Evolutionary conservation across 2,329 filamentous ascomycete genomes (phyloP).

Genomic region (Onygena corvina): DNA sequence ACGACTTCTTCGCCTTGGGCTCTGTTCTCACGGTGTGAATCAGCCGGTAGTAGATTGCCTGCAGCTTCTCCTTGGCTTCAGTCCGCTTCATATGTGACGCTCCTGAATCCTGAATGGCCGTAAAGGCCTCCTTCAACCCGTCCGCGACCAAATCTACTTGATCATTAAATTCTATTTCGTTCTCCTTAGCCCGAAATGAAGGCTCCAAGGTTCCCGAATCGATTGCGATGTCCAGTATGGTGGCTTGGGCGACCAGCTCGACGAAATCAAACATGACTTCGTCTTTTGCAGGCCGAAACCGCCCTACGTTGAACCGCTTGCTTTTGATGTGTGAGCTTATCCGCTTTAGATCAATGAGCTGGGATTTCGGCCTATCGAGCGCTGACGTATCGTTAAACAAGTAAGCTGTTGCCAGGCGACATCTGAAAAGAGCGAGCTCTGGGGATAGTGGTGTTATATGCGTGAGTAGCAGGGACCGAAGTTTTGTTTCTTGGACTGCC

Average conservation of each 20-base stretch:
- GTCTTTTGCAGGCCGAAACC: slow-evolving; percentile 13
- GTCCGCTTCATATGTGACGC: slow-evolving; percentile 60
- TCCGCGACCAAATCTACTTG: slow-evolving; percentile 55
- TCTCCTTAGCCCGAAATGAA: slow-evolving; percentile 22
- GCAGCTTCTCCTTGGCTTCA: slow-evolving; percentile 63
- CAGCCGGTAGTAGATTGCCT: slow-evolving; percentile 63
- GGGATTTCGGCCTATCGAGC: slow-evolving; percentile 20
- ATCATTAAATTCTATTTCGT: slow-evolving; percentile 50
- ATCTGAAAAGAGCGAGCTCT: slow-evolving; percentile 30
- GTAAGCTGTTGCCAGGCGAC: slow-evolving; percentile 30
- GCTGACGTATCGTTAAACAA: slow-evolving; percentile 22
- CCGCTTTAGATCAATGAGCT: slow-evolving; percentile 23
- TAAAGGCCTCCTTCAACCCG: slow-evolving; percentile 45
- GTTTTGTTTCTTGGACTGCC: slow-evolving; percentile 28
- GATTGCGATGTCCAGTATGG: slow-evolving; percentile 62
- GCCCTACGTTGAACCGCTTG: slow-evolving; percentile 23
- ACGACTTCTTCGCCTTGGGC: slow-evolving; percentile 40
- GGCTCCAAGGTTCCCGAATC: slow-evolving; percentile 44
- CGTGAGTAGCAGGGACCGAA: slow-evolving; percentile 32
- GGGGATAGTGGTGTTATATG: slow-evolving; percentile 30
- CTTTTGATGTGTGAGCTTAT: slow-evolving; percentile 23
- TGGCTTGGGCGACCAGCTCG: slow-evolving; percentile 52
- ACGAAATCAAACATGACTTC: slow-evolving; percentile 45
- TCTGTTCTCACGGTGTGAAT: slow-evolving; percentile 58
- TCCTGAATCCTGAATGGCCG: slow-evolving; percentile 60